Base-by-base conservation (phyloP, 169 alveolate genomes). In the Toxoplasma gondii region DNA sequence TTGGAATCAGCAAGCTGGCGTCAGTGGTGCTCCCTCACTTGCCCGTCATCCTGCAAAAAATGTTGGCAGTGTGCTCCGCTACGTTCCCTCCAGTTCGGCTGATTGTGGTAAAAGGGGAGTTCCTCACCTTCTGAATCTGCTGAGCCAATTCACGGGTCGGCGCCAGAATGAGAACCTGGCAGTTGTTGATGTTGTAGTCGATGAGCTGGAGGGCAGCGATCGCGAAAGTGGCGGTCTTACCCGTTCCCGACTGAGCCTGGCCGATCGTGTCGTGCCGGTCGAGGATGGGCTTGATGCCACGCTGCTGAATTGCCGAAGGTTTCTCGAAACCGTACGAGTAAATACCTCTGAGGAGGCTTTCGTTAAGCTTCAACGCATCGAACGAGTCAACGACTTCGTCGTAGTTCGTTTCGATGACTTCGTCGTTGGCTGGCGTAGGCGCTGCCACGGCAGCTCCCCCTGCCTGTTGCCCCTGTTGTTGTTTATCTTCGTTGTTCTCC, bases 81-180 rank as follows among this genome's bases (percentile, higher is more conserved):
- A 9, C 58, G 58, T 0, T 49, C 58, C 58, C 58, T 9, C 58
- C 58, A 5, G 58, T 12, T 49, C 22, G 12, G 58, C 27, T 17
- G 58, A 49, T 17, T 49, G 12, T 9, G 58, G 4, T 12, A 49
- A 12, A 9, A 9, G 22, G 27, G 58, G 27, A 49, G 58, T 10
- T 29, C 78, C 90, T 82, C 67, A 99, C 99, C 97, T 98, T 98
- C 93, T 98, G 98, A 88, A 99, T 99, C 97, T 99, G 99, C 94
- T 98, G 99, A 49, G 99, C 99, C 53, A 99, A 98, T 96, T 99
- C 99, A 90, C 99, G 97, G n/a, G 99, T 99, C 31, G 99, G 99
- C 9, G 99, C 99, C 69, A 99, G 97, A 64, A 99, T 97, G 81
- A 99, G 98, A 29, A 98, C 99, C 96, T 99, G 99, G 92, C 99